These are phyloP conservation scores for Candida gorgasii DNA, from an alignment of 805 yeast genomes.

Conservation along the genomic window DNA sequence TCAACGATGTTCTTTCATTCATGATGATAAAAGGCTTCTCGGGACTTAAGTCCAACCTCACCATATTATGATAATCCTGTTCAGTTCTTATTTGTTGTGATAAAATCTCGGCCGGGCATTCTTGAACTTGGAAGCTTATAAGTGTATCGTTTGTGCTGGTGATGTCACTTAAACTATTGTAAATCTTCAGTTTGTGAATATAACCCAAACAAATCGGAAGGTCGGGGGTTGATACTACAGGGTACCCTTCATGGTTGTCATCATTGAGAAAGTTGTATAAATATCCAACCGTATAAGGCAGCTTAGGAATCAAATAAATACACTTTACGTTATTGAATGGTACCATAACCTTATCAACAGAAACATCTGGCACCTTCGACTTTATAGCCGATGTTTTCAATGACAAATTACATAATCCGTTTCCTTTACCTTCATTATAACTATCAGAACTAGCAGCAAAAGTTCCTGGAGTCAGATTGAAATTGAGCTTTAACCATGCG, in stretches of 20 bases:
- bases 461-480: constrained; percentile 22
- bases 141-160: constrained; percentile 3
- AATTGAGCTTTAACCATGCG: constrained; percentile 31
- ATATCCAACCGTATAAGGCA: constrained; percentile 23
- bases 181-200: constrained; percentile 29
- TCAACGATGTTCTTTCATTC: constrained; percentile 31
- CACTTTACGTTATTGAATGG: constrained; percentile 30
- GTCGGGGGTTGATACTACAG: constrained; percentile 27
- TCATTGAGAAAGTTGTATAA: constrained; percentile 25
- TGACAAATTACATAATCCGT: constrained; percentile 36
- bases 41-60: constrained; percentile 18
- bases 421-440: constrained; percentile 38
- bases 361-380: constrained; percentile 34
- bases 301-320: constrained; percentile 24
- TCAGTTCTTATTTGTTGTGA: constrained; percentile 29
- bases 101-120: constrained; percentile 19
- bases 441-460: not conserved
- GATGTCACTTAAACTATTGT: constrained; percentile 9
- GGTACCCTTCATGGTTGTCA: constrained; percentile 45
- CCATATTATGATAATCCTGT: constrained; percentile 6
- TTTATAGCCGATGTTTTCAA: constrained; percentile 27
- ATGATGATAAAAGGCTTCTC: constrained; percentile 27
- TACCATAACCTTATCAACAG: constrained; percentile 29
- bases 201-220: constrained; percentile 37
- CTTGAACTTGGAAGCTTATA: constrained; percentile 24